These are phyloP conservation scores for Populus hybrid DNA, from an alignment of 441 rosid genomes.

Conservation along the genomic window DNA sequence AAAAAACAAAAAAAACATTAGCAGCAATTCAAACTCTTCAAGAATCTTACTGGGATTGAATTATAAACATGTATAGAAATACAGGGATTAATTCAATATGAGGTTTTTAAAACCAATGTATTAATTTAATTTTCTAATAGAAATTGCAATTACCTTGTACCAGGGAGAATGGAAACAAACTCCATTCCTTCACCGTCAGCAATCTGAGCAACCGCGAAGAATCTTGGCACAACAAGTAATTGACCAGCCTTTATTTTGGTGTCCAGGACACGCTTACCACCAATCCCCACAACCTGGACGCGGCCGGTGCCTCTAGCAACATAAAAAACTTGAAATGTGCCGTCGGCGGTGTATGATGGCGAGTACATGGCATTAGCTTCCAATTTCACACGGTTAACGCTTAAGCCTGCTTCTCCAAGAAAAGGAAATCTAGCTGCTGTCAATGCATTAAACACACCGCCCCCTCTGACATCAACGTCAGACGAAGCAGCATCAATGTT, in stretches of 20 bases:
- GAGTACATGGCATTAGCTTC: slow-evolving; percentile 25
- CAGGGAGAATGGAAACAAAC: slow-evolving; percentile 17
- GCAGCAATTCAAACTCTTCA: too few species aligned
- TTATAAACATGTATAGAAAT: too few species aligned
- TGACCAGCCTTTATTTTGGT: slow-evolving; percentile 24
- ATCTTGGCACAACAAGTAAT: slow-evolving; percentile 28
- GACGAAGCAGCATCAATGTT: slow-evolving; percentile 12
- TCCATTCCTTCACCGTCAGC: slow-evolving; percentile 28
- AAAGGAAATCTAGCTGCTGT: slow-evolving; percentile 15
- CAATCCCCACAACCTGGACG: slow-evolving; percentile 29
- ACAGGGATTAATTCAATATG: too few species aligned
- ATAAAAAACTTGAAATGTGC: slow-evolving; percentile 15
- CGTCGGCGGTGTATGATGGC: slow-evolving; percentile 13
- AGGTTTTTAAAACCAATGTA: too few species aligned
- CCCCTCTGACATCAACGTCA: slow-evolving; percentile 17
- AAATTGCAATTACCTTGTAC: slow-evolving; percentile 12
- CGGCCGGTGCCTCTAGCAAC: slow-evolving; percentile 21
- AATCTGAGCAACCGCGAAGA: slow-evolving; percentile 16
- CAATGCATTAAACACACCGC: slow-evolving; percentile 7
- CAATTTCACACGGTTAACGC: slow-evolving; percentile 12
- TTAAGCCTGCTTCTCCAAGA: slow-evolving; percentile 27
- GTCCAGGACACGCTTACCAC: slow-evolving; percentile 24
- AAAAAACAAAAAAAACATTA: background rate
- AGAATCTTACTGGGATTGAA: too few species aligned
- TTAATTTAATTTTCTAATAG: too few species aligned